Conservation (phyloP, 139 green algal genomes). For the Auxenochlorella pyrenoidosa region DNA sequence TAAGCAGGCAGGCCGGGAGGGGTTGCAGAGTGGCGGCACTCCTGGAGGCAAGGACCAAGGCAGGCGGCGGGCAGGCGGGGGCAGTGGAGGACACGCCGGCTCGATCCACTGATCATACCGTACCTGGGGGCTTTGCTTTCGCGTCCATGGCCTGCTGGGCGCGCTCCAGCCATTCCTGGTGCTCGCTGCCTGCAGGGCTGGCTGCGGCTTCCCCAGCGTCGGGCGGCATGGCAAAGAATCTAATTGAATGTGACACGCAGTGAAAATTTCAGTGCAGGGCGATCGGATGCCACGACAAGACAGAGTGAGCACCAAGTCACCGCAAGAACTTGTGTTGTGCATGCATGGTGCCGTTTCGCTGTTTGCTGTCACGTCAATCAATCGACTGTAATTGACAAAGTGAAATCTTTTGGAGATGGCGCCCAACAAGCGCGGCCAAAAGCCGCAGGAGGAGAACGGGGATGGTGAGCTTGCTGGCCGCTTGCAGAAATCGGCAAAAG, state of each 20-base stretch:
- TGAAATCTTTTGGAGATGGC: background rate
- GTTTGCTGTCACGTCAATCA: background rate
- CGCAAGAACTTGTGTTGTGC: background rate
- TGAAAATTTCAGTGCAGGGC: background rate
- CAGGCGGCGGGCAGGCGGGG: background rate
- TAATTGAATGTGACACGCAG: too few species aligned
- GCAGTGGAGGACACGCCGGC: too few species aligned
- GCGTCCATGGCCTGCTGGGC: conserved; percentile 33
- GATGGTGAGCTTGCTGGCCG: background rate
- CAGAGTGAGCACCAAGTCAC: background rate
- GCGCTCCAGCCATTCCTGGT: background rate
- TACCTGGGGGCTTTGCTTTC: conserved; percentile 54
- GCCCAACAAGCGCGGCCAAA: background rate
- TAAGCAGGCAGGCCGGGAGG: background rate
- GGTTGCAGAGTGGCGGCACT: background rate
- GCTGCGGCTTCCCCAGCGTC: too few species aligned
- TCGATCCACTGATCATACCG: background rate
- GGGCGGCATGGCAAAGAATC: too few species aligned
- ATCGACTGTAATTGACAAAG: background rate
- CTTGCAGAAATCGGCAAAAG: background rate
- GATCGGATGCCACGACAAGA: background rate
- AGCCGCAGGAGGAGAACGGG: background rate
- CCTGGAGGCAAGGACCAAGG: too few species aligned
- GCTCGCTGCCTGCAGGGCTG: background rate
- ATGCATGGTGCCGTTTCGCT: background rate